These are phyloP conservation scores for Umbelopsis sp. DNA, from an alignment of 192 early-diverging fungal species.

Conservation along the genomic window DNA sequence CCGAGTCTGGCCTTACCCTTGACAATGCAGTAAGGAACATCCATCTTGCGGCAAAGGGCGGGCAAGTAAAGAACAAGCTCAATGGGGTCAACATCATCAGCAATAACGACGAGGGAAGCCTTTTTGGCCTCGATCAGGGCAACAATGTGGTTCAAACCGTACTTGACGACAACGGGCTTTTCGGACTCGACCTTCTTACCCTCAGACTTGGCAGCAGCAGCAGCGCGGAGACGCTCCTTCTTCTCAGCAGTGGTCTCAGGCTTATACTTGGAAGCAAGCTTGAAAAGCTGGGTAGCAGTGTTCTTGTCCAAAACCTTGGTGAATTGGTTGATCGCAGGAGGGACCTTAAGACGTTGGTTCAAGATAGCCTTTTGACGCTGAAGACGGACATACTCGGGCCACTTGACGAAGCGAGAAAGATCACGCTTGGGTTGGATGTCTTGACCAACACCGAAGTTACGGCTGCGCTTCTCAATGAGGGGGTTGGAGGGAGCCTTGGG, in stretches of 20 bases:
- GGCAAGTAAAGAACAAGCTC: conserved; percentile 98
- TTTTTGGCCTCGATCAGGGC: conserved; percentile 97
- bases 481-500: conserved; percentile 77
- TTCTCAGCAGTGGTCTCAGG: conserved; percentile 96
- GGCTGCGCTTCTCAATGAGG: conserved; percentile 89
- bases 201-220: conserved; percentile 85
- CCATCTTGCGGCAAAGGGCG: conserved; percentile 99
- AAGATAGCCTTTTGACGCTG: conserved; percentile 98
- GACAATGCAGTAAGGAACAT: conserved; percentile 97
- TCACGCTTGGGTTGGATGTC: conserved; percentile 93
- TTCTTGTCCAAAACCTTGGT: conserved; percentile 95
- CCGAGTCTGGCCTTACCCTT: conserved; percentile 98
- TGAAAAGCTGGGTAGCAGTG: conserved; percentile 97
- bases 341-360: conserved; percentile 96
- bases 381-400: conserved; percentile 97
- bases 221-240: conserved; percentile 83
- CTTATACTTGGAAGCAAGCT: conserved; percentile 97
- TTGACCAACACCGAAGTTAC: conserved; percentile 94
- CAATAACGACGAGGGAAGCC: conserved; percentile 97
- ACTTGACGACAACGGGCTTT: conserved; percentile 96
- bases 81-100: conserved; percentile 98
- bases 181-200: conserved; percentile 80
- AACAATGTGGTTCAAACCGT: conserved; percentile 99
- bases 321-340: conserved; percentile 99
- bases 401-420: conserved; percentile 94